Percentiles rank a stretch among this genome's conserved stretches.
phyloP scores from a whole-genome alignment of 129 eudicot species.

The Oenanthe sinensis region DNA sequence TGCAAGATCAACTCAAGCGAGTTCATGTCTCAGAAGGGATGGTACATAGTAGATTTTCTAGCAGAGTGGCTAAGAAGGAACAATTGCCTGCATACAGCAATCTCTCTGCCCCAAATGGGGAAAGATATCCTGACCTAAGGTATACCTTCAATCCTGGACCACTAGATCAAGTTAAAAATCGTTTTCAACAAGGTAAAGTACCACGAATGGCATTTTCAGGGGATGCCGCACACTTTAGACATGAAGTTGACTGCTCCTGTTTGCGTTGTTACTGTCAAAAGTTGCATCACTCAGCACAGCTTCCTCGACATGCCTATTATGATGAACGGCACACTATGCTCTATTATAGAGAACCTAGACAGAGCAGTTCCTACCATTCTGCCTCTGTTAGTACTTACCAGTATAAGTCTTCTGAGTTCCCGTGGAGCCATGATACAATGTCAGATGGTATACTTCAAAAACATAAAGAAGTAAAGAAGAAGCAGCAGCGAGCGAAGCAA shows the following conservation, averaged over 20 bases:
- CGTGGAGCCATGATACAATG: constrained; percentile 16
- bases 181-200: not conserved
- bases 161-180: constrained; percentile 18
- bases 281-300: constrained; percentile 42
- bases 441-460: constrained; percentile 23
- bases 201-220: constrained; percentile 61
- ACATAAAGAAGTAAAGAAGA: constrained; percentile 23
- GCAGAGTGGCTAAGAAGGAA: constrained; percentile 14
- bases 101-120: constrained; percentile 18
- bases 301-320: constrained; percentile 33
- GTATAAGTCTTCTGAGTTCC: constrained; percentile 27
- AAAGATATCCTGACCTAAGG: constrained; percentile 19
- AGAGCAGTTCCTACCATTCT: constrained; percentile 23
- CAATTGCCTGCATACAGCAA: constrained; percentile 25
- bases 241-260: constrained; percentile 40
- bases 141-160: constrained; percentile 19
- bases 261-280: constrained; percentile 38
- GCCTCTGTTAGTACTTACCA: constrained; percentile 28
- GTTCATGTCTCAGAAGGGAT: constrained; percentile 20
- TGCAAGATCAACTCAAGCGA: constrained; percentile 58
- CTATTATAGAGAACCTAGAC: constrained; percentile 12
- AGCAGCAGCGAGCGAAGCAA: constrained; percentile 29
- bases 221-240: constrained; percentile 32
- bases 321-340: constrained; percentile 19
- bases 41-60: constrained; percentile 9